Evolutionary conservation across 306 rosid genomes (phyloP), one percentile per base, ranked within the genome.

Genomic region (Biancaea sappan): DNA sequence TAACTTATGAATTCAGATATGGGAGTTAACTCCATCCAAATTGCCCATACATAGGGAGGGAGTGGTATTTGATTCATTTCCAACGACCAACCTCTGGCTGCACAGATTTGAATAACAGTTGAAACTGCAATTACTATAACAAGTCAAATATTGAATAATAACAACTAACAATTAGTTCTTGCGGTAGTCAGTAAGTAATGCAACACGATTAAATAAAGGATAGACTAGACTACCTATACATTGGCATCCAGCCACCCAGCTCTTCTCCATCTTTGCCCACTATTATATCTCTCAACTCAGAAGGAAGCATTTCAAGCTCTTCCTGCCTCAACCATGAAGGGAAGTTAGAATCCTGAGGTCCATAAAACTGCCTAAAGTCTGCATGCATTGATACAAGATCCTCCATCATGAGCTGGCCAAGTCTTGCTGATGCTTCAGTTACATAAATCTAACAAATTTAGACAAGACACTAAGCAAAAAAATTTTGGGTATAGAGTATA

Each of bases 321-420:
- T 91, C 91, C 77, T 81, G 81, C 73, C 79, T 78, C 91, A 91
- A 46, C 98, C 97, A 86, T 28, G 35, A 60, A 47, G 97, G 91
- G 69, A 84, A 82, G 77, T 26, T 75, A 47, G 84, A 76, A 26
- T 81, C 86, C 71, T 76, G 84, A 8, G 83, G 81, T 76, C 97
- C 98, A 47, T 89, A 91, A 75, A 89, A 84, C 85, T 89, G 90
- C 79, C 86, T 91, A 70, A 88, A 78, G 41, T 94, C 98, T 37
- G 59, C 78, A 75, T 94, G 97, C 92, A 85, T 86, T 44, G 90
- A 78, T 73, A 91, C 79, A 85, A 94, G 94, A 60, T 94, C 97
- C 78, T 91, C 92, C 97, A 94, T 85, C 96, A 94, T 82, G 81
- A 94, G 83, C 81, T 84, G 86, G 65, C 97, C 98, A 22, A 94